Conservation (phyloP, 306 rosid species). For the Fragaria ananassa region DNA sequence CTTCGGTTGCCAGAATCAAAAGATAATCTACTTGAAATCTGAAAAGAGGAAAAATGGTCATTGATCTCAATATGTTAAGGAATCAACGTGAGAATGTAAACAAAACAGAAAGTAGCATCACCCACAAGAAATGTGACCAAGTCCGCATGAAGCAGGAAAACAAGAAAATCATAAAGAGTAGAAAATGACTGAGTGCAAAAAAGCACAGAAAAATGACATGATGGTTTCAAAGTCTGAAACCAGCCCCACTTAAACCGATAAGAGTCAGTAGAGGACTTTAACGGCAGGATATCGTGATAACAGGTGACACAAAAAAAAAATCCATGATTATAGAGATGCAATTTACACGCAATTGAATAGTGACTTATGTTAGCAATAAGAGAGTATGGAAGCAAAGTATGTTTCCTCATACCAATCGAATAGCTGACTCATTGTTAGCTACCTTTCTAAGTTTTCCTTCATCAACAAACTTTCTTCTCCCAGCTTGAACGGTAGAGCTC, state of each 20-base stretch:
- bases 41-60: conserved; percentile 14
- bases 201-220: not conserved
- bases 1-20: conserved; percentile 94
- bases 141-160: not conserved
- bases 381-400: conserved; percentile 3
- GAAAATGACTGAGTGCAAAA: not conserved
- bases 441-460: conserved; percentile 99
- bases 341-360: not conserved
- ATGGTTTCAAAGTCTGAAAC: not conserved
- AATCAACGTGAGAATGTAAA: not conserved
- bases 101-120: not conserved
- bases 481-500: conserved; percentile 85
- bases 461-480: conserved; percentile 90
- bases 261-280: not conserved
- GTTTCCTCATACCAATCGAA: conserved; percentile 12
- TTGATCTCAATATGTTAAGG: not conserved
- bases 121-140: not conserved
- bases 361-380: not conserved
- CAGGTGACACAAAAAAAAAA: not conserved
- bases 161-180: not conserved
- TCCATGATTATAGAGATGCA: not conserved
- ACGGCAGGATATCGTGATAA: not conserved
- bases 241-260: not conserved
- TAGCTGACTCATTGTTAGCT: conserved; percentile 15
- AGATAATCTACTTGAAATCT: conserved; percentile 90